Evolutionary conservation across 1,139 yeast species (phyloP).

Genomic region (Debaryomyces nepalensis): DNA sequence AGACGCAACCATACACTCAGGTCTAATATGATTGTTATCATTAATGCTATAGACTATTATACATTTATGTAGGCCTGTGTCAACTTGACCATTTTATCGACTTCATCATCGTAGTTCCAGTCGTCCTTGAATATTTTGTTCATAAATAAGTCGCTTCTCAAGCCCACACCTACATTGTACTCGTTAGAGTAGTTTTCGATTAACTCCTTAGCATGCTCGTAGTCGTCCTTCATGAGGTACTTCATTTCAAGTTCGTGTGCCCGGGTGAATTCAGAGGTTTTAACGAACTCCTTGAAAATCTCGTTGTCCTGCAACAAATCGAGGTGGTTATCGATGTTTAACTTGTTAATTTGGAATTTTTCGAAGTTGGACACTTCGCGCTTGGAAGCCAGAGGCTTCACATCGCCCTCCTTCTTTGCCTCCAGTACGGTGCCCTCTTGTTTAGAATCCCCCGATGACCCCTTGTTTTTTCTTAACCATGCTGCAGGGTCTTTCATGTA

Average conservation of each 20-base stretch:
- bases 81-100: conserved; percentile 17
- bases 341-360: conserved; percentile 25
- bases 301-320: conserved; percentile 32
- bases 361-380: conserved; percentile 27
- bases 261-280: conserved; percentile 30
- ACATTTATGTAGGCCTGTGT: conserved; percentile 11
- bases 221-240: conserved; percentile 17
- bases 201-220: conserved; percentile 14
- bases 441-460: conserved; percentile 11
- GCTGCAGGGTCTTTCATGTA: conserved; percentile 29
- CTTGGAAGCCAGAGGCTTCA: conserved; percentile 16
- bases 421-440: too few relatives aligned
- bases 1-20: too few relatives aligned
- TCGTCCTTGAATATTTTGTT: conserved; percentile 24
- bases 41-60: conserved; percentile 4
- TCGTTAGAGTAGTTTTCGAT: conserved; percentile 14
- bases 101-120: conserved; percentile 23
- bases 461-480: conserved; percentile 25
- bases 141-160: conserved; percentile 35
- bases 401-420: too few relatives aligned
- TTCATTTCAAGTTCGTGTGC: conserved; percentile 35
- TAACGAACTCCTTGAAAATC: conserved; percentile 31
- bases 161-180: conserved; percentile 20
- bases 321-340: conserved; percentile 32
- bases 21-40: too few relatives aligned